Conservation (phyloP, 2,329 filamentous ascomycete species). For the Beauveria medogensis region DNA sequence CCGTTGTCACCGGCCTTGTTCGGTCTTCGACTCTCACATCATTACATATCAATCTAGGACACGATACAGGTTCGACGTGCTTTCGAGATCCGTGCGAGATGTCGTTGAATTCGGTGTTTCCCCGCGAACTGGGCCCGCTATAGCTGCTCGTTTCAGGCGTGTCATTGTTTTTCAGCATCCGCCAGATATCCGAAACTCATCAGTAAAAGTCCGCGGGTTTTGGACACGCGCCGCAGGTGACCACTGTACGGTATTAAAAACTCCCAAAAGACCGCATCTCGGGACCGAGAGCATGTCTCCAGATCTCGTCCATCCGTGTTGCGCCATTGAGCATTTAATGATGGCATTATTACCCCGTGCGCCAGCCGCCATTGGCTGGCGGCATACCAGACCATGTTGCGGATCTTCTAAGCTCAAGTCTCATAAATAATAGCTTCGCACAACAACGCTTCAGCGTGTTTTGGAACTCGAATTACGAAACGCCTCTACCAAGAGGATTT, state of each 20-base stretch:
- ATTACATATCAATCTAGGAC: no score
- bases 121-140: not conserved
- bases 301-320: not conserved
- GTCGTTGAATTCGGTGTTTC: not conserved
- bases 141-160: not conserved
- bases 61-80: not conserved
- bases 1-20: no score
- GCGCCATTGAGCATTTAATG: not conserved
- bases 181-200: not conserved
- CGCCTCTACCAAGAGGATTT: no score
- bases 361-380: not conserved
- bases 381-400: not conserved
- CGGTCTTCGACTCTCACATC: no score
- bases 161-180: not conserved
- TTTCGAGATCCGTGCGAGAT: not conserved
- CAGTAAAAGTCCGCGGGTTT: not conserved
- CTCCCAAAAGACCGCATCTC: not conserved
- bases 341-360: not conserved
- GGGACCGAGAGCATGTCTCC: not conserved
- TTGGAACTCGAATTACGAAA: no score
- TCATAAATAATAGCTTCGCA: no score
- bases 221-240: not conserved
- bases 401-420: no score
- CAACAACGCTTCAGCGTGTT: no score
- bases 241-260: not conserved